These are phyloP conservation scores for Galeopsis tetrahit DNA, from an alignment of 257 asterid genomes.

Conservation along the genomic window DNA sequence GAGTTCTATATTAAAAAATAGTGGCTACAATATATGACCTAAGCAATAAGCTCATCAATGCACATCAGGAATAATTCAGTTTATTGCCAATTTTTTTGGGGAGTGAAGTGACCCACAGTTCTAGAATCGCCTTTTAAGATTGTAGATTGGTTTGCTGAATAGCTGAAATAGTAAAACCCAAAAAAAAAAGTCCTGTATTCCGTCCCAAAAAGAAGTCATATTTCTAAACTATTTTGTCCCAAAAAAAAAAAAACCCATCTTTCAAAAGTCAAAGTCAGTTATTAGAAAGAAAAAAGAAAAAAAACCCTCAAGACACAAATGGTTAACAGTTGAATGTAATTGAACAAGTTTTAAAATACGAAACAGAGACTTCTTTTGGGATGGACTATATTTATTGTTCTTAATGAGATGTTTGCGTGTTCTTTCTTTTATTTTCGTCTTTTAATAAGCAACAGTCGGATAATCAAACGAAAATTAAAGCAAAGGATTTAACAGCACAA, in stretches of 20 bases:
- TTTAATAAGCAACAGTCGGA: background rate
- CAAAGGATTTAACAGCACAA: constrained; percentile 6
- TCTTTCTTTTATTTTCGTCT: background rate
- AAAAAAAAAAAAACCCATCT: background rate
- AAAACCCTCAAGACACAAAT: background rate
- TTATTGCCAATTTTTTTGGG: background rate
- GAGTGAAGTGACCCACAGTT: constrained; percentile 20
- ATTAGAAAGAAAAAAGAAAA: background rate
- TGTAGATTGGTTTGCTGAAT: background rate
- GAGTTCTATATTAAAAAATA: constrained; percentile 10
- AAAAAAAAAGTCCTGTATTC: background rate
- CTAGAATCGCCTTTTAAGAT: background rate
- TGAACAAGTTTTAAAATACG: background rate
- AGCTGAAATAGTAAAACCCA: background rate
- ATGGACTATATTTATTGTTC: background rate
- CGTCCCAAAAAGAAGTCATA: background rate
- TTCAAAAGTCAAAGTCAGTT: background rate
- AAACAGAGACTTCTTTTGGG: background rate
- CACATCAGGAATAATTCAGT: constrained; percentile 8
- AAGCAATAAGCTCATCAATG: background rate
- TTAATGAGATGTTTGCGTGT: background rate
- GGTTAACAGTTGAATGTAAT: background rate
- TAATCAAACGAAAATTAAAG: background rate
- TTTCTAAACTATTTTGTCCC: background rate
- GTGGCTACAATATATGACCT: background rate